A percentile compares a stretch with the other conserved stretches of the same genome.
Conservation (phyloP, 2,329 filamentous ascomycete genomes). For the Albophoma yamanashiensis region DNA sequence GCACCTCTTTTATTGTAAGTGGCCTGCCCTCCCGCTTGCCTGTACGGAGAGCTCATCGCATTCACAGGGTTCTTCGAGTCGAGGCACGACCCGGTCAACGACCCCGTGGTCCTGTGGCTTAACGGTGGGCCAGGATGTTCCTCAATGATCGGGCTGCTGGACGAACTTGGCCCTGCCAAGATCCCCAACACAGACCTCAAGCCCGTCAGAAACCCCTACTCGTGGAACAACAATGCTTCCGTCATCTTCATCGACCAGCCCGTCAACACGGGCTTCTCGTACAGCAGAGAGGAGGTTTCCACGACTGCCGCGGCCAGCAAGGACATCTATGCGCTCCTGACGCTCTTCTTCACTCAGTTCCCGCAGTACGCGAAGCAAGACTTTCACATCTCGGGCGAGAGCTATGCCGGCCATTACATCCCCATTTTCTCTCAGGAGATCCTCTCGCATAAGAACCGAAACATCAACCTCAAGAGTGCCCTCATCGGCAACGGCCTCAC, state of each 20-base stretch:
- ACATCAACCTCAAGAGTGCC: conserved; percentile 94
- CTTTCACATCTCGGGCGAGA: conserved; percentile 96
- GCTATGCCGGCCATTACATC: conserved; percentile 91
- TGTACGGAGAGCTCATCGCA: background rate
- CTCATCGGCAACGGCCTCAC: conserved; percentile 94
- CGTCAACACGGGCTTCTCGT: conserved; percentile 22
- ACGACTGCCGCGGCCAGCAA: conserved; percentile 93
- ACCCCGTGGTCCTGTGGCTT: conserved; percentile 45
- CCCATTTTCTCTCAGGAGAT: conserved; percentile 88
- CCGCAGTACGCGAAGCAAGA: conserved; percentile 86
- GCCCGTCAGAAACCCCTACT: conserved; percentile 42
- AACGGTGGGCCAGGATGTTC: conserved; percentile 23
- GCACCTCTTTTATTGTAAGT: conserved; percentile 93
- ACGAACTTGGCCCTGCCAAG: conserved; percentile 69
- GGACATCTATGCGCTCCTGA: conserved; percentile 91
- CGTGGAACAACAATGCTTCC: conserved; percentile 53
- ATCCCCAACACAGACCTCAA: conserved; percentile 32
- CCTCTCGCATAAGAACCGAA: conserved; percentile 82
- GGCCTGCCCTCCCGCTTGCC: conserved; percentile 5
- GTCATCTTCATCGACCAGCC: conserved; percentile 63
- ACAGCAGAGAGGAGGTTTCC: conserved; percentile 64
- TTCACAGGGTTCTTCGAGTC: conserved; percentile 45
- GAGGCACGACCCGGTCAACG: conserved; percentile 23
- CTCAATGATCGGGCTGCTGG: conserved; percentile 35
- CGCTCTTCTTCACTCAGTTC: conserved; percentile 98